Evolutionary conservation across 768 basidiomycete genomes (phyloP).

Genomic region (Naganishia randhawae): DNA sequence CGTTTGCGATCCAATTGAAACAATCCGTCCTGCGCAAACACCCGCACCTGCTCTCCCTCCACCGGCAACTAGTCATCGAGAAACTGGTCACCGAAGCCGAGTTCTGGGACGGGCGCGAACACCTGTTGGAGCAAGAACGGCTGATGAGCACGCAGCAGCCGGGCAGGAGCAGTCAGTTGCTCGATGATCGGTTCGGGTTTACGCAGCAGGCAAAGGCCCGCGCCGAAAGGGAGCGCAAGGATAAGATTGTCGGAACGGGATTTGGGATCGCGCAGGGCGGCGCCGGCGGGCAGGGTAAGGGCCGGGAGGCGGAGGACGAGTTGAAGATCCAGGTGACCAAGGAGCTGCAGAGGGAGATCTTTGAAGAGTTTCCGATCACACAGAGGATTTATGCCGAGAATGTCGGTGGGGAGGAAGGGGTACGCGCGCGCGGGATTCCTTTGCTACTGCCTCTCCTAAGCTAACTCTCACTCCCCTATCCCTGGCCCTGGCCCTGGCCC

Average conservation of each 20-base stretch:
- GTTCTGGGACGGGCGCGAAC: slow-evolving; percentile 92
- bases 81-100: slow-evolving; percentile 74
- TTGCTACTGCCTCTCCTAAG: slow-evolving; percentile 24
- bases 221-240: slow-evolving; percentile 64
- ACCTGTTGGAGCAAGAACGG: slow-evolving; percentile 44
- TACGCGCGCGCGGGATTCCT: slow-evolving; percentile 32
- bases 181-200: slow-evolving; percentile 56
- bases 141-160: slow-evolving; percentile 47
- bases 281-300: neutral
- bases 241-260: slow-evolving; percentile 42
- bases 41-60: slow-evolving; percentile 72
- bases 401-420: slow-evolving; percentile 71
- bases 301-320: slow-evolving; percentile 45
- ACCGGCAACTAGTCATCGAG: slow-evolving; percentile 79
- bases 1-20: slow-evolving; percentile 31
- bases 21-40: slow-evolving; percentile 65
- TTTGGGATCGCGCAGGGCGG: slow-evolving; percentile 24
- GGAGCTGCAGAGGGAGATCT: slow-evolving; percentile 86
- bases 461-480: slow-evolving; percentile 21
- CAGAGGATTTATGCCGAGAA: slow-evolving; percentile 87
- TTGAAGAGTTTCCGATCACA: slow-evolving; percentile 95
- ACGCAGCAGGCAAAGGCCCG: slow-evolving; percentile 73
- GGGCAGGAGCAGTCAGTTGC: slow-evolving; percentile 47
- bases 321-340: slow-evolving; percentile 79
- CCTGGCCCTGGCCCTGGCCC: too few species aligned